Base-by-base conservation (phyloP, 768 basidiomycete genomes). In the Tremella mesenterica region DNA sequence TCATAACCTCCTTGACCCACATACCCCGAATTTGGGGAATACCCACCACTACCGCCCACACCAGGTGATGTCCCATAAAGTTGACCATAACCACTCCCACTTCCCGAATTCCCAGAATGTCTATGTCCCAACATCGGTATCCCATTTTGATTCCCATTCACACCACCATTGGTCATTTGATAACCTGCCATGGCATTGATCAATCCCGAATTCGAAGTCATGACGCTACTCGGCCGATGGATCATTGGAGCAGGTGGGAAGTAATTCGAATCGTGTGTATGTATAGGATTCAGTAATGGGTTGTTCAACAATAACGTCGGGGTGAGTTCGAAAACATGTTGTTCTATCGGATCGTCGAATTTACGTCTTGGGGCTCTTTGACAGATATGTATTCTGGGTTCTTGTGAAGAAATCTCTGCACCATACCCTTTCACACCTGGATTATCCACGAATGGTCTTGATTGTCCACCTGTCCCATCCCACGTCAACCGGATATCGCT, bases 321-420 rank as follows among this genome's bases (percentile, higher is more conserved):
- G 7, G 63, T 68, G 9, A 73, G 61, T 52, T 73, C 71, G 50
- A 64, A 73, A 5, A 71, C 67, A 52, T 67, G 60, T 53, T 69
- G 65, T 7, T 65, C 67, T 34, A 69, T 59, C 2, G 72, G 65
- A 44, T 69, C 56, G 1, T 76, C 62, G 7, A 34, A 50, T 18
- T 53, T 61, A 2, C 50, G 50, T 30, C 77, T 76, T n/a, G 64
- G 66, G 9, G 80, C 77, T 41, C 83, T 83, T 84, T 89, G 89
- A 25, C 90, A 88, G 6, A 83, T 86, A 58, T 93, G 90, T 14
- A 93, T 84, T 28, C 84, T 81, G 2, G 88, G 82, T 58, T 92
- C 88, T 63, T 86, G 85, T 29, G 78, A 77, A 68, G 83, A 80
- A 3, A 77, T 72, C 51, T 73, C 78, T 60, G 75, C 78, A 63